A percentile compares a stretch with the other conserved stretches of the same genome.
phyloP scores from a whole-genome alignment of 2,329 filamentous ascomycete genomes.

The Sordariomycetes sp. region DNA sequence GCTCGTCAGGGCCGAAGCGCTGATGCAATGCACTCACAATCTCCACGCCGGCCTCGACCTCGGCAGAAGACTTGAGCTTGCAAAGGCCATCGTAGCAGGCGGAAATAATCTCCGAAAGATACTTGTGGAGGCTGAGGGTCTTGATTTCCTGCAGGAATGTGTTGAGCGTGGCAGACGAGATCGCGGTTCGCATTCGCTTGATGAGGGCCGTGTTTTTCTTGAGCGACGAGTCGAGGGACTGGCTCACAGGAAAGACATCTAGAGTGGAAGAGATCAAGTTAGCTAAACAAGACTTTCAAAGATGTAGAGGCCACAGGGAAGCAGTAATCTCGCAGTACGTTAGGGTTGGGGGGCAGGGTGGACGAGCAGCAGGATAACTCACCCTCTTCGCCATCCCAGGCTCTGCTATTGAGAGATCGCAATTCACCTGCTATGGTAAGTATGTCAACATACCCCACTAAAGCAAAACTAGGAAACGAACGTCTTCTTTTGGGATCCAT shows the following conservation, averaged over 20 bases:
- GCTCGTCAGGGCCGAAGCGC: constrained; percentile 81
- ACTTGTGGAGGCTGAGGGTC: constrained; percentile 86
- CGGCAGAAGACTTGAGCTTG: constrained; percentile 82
- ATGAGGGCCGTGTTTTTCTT: constrained; percentile 99
- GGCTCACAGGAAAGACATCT: constrained; percentile 71
- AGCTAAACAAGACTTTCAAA: neutral
- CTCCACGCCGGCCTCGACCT: constrained; percentile 85
- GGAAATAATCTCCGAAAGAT: constrained; percentile 92
- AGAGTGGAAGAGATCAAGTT: constrained; percentile 5
- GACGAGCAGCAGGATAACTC: constrained; percentile 4
- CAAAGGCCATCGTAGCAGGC: constrained; percentile 92
- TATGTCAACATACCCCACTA: neutral
- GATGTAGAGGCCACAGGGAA: constrained; percentile 9
- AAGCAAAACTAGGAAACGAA: constrained; percentile 21
- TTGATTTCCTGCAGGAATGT: constrained; percentile 88
- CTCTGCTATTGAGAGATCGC: constrained; percentile 75
- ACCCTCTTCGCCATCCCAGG: constrained; percentile 88
- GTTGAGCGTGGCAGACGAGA: constrained; percentile 66
- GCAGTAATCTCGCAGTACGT: too few species aligned
- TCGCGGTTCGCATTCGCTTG: constrained; percentile 83
- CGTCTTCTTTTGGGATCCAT: constrained; percentile 60
- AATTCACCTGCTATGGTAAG: constrained; percentile 60
- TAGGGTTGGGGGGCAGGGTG: constrained; percentile 4
- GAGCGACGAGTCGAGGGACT: constrained; percentile 82
- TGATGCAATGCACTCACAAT: constrained; percentile 93